Evolutionary conservation across 768 basidiomycete species (phyloP), one percentile per base, ranked within the genome.

Genomic region (Amanita exitialis): DNA sequence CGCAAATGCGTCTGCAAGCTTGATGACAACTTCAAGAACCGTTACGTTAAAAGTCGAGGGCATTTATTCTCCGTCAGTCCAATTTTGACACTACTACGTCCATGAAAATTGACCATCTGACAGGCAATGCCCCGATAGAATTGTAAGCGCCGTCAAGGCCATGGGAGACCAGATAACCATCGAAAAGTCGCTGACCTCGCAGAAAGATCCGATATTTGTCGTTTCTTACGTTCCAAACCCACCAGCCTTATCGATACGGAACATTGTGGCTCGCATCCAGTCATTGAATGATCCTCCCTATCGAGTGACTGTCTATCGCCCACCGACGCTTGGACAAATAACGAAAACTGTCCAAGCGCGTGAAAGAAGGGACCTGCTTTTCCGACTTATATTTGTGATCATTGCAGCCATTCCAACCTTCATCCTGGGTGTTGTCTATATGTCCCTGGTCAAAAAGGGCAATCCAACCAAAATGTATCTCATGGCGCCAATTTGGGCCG

Each of bases 381-480:
- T 56, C 5, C 79, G 82, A 34, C 74, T 88, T 4, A 27, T 76
- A 10, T 71, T 84, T 47, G 71, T 85, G 1, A 55, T 84, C 18
- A 42, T 84, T 34, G 66, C 80, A 36, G 80, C 85, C n/a, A 75
- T 92, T 42, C 90, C 90, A 0, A 82, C 87, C 0, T 85, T 93
- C 62, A 68, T 91, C 54, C 79, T 92, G 54, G 83, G 77, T 1
- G 76, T 91, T 48, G 80, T 90, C 9, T 88, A 79, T 58, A 87
- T 86, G 83, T 75, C 72, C 32, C 67, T 92, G 21, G 70, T 89
- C 5, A 70, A 75, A 3, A 60, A 68, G 4, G 59, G 62, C 12
- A 74, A 79, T 50, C 16, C 65, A 0, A 69, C 69, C 18, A 79
- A 75, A 52, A 58, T 44, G 44, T 85, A 69, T 60, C 69, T 83